phyloP scores from a whole-genome alignment of 129 eudicot species.

The Heracleum sosnowskyi region DNA sequence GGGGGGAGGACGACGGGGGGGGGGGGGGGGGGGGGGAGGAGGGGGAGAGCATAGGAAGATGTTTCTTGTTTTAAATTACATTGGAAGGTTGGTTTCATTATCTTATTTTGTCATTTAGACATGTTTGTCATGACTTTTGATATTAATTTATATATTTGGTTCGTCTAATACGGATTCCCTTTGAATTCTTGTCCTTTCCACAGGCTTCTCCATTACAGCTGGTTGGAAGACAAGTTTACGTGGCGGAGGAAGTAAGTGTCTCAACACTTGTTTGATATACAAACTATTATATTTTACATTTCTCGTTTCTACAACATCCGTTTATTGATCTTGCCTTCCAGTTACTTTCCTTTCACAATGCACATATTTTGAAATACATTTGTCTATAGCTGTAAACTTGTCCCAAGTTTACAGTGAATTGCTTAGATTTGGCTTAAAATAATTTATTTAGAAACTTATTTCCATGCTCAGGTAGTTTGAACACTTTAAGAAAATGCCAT shows the following conservation, averaged over 20 bases:
- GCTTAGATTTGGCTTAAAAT: not conserved
- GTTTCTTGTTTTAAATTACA: no score
- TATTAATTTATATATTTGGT: no score
- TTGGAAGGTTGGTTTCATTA: no score
- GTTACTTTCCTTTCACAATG: no score
- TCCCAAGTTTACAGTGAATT: not conserved
- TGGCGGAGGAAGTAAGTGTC: constrained; percentile 84
- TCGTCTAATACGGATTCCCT: not conserved
- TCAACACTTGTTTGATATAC: not conserved
- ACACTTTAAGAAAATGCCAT: not conserved
- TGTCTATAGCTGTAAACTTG: not conserved
- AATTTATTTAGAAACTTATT: not conserved
- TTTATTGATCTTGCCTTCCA: not conserved
- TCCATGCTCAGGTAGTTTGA: not conserved
- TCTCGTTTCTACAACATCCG: not conserved
- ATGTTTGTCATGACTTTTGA: no score
- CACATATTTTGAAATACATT: not conserved
- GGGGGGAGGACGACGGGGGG: no score
- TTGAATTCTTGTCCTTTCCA: not conserved
- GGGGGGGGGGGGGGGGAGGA: no score
- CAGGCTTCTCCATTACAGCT: constrained; percentile 88
- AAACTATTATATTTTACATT: not conserved
- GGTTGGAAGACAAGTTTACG: constrained; percentile 79
- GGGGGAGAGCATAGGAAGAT: no score
- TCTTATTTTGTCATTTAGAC: no score